Evolutionary conservation across 2,329 filamentous ascomycete genomes (phyloP), one percentile per base, ranked within the genome.

Genomic region (Cryphonectria parasitica): DNA sequence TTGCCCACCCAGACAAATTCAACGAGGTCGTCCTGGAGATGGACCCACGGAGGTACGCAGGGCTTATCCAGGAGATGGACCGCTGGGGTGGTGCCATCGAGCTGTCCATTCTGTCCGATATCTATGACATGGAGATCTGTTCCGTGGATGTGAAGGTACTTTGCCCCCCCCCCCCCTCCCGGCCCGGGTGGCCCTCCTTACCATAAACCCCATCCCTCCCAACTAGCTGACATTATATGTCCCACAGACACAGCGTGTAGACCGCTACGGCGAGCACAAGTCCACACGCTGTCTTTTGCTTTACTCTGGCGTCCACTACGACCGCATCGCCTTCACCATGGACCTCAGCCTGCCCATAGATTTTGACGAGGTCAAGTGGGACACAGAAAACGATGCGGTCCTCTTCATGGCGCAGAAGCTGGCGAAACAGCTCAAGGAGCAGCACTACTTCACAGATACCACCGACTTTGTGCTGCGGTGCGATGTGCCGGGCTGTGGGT

Each of bases 11-110:
- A 0, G 87, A 90, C 0, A 84, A 89, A 66, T 98, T 95, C 82
- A 90, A 87, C 22, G 89, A 91, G 74, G 94, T 89, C 0, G 89
- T 97, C 45, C 85, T 98, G 1, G 94, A 95, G 71, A 87, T 87
- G 72, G 84, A 88, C 1, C 91, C 92, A 0, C 86, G 90, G 68
- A 88, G 90, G 43, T 98, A 98, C 80, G 96, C 93, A 77, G 84
- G 86, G 34, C 94, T 92, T 85, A 97, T 98, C 74, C 90, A 92
- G 74, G 89, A 90, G 31, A 89, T 91, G 31, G 90, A 95, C 75
- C 90, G 91, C 0, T 98, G 95, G 95, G 95, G 95, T 67, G 95
- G 95, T 6, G 93, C 90, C 7, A 97, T 98, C 74, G 95, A 98
- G 80, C 86, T 98, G 28, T 90, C 90, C 69, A 95, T 97, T 70